Evolutionary conservation across 805 yeast genomes (phyloP), one percentile per base, ranked within the genome.

Genomic region (Metschnikowia borealis): DNA sequence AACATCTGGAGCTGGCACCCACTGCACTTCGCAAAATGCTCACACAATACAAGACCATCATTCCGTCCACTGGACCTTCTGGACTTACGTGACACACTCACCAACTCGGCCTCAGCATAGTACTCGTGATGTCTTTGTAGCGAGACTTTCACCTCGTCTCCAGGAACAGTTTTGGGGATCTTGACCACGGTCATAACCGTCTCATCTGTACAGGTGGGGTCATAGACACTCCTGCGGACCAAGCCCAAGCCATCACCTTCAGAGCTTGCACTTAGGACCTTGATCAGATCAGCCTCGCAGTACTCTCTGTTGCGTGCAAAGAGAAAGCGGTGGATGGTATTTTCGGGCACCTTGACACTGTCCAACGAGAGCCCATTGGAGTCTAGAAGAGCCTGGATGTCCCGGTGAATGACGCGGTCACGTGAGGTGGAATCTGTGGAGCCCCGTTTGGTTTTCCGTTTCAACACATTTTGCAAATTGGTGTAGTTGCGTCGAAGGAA

Each of bases 1-100:
- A 74, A 31, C 76, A 71, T 71, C 49, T 75, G 79, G 18, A 69
- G 61, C 46, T 73, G 74, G 53, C 79, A 75, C 1, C 79, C 79
- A 42, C 62, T 56, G 49, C 79, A 75, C 31, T 50, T 54, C 8
- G 64, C 54, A 51, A 75, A 75, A 38, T 71, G 65, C 8, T 59
- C 54, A 51, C 79, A 75, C 4, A 61, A 51, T 2, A 69, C 56
- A 15, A 68, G 56, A 13, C 51, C 35, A 38, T 70, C 64, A 21
- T 65, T 59, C 42, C 75, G 56, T 10, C 29, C 41, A 18, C 54
- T 50, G 6, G n/a, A 42, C 18, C 38, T 45, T 11, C 34, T 38
- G 5, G 54, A 47, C 5, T 33, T 44, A 6, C 49, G 53, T 1
- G 61, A 43, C 1, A 70, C 55, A 15, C 56, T 48, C 3, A 65